Evolutionary conservation across 305 asterid genomes (phyloP).

Genomic region (Rubia tinctorum): DNA sequence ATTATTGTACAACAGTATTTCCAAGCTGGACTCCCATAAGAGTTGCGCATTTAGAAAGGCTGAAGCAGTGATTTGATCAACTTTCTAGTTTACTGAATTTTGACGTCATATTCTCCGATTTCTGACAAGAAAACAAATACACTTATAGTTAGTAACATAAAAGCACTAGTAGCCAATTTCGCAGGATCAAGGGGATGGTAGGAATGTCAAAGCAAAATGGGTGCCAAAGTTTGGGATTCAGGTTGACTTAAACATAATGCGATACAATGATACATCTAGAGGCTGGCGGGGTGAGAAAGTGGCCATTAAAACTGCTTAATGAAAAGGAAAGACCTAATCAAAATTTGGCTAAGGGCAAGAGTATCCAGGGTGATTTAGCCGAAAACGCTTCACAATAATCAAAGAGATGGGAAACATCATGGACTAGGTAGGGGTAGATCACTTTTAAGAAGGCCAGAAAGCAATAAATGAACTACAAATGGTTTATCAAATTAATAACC

Average conservation of each 20-base stretch:
- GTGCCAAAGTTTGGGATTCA: not conserved
- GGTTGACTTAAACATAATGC: not conserved
- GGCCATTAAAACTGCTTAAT: not conserved
- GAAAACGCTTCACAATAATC: not conserved
- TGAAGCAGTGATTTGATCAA: constrained; percentile 18
- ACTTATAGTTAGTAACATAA: not conserved
- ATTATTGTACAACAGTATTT: not conserved
- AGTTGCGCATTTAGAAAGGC: not conserved
- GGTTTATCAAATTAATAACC: not conserved
- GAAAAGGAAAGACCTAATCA: not conserved
- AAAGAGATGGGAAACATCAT: not conserved
- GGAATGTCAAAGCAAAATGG: not conserved
- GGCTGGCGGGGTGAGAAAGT: not conserved
- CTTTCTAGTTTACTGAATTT: constrained; percentile 30
- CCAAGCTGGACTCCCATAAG: not conserved
- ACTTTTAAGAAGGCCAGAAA: not conserved
- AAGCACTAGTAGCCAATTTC: not conserved
- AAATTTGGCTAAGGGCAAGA: not conserved
- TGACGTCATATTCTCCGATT: constrained; percentile 71
- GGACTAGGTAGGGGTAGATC: not conserved
- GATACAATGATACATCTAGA: not conserved
- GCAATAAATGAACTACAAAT: not conserved
- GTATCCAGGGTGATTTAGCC: not conserved
- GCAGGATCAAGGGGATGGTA: not conserved
- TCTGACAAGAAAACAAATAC: constrained; percentile 34